Base-by-base conservation (phyloP, 345 rosid species). In the Jatropha curcas region DNA sequence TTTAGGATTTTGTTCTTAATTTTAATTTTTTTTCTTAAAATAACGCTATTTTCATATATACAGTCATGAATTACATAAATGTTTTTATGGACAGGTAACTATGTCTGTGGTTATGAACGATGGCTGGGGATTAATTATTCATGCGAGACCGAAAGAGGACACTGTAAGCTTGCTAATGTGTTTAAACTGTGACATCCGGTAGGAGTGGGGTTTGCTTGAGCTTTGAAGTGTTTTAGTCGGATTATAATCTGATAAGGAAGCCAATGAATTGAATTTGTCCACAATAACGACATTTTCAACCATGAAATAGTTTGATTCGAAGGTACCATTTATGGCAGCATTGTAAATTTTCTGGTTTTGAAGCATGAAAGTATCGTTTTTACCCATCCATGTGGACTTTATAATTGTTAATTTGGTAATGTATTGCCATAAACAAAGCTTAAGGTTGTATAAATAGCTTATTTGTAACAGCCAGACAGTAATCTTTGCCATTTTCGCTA, bases 271-370 rank as follows among this genome's bases (percentile, higher is more conserved):
- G 68, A 45, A 60, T 50, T 41, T 48, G 34, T 67, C 66, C 55
- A 33, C 58, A 20, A 39, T 27, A 41, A 10, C 45, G 53, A 34
- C 58, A 51, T 56, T 60, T 73, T 57, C 71, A 72, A 56, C 69
- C 17, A 50, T 19, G 48, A 65, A 28, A 11, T 45, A 37, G 17
- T 70, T 68, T 74, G 72, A 74, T 65, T 66, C 62, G 51, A 74
- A 82, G 81, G 81, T 79, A 67, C n/a, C 25, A 1, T 68, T 60
- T 22, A 20, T 14, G 25, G 46, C 55, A 19, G 12, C 64, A 24
- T 57, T 27, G 33, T 30, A 20, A n/a, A 3, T n/a, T 65, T 43
- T 27, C 53, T 65, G 68, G n/a, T 41, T 6, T 27, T 22, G 33
- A 37, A 35, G 25, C 48, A 61, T 61, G 46, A 20, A 61, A 33